Evolutionary conservation across 805 yeast genomes (phyloP).

Genomic region (Candida railenensis): DNA sequence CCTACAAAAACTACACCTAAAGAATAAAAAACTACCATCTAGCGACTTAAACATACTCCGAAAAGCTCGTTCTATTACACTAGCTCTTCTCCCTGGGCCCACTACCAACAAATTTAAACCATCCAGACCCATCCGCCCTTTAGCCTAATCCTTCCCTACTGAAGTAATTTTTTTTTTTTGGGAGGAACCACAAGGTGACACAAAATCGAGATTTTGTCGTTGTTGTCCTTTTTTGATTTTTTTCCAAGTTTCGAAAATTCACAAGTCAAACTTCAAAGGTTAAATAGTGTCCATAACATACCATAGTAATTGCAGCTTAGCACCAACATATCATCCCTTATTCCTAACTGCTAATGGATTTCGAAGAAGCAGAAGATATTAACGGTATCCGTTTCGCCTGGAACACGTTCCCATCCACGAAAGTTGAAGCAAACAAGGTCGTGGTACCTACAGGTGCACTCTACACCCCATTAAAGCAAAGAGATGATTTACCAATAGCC

Average conservation of each 20-base stretch:
- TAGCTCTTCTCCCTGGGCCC: no score
- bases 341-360: slow-evolving; percentile 32
- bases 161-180: not conserved
- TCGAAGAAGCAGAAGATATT: slow-evolving; percentile 44
- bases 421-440: slow-evolving; percentile 84
- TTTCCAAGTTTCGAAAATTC: not conserved
- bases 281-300: not conserved
- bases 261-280: not conserved
- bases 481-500: slow-evolving; percentile 74
- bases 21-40: no score
- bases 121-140: no score
- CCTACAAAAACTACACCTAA: no score
- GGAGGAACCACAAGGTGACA: not conserved
- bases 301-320: no score
- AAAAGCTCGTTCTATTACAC: no score
- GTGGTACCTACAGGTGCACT: slow-evolving; percentile 93
- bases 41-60: no score
- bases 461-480: slow-evolving; percentile 88
- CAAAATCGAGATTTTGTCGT: slow-evolving; percentile 2
- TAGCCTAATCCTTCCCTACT: no score
- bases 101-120: no score
- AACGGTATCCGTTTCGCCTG: slow-evolving; percentile 48
- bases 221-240: slow-evolving; percentile 3
- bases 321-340: no score
- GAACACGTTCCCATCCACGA: slow-evolving; percentile 82